These are phyloP conservation scores for Pseudocercospora vitis DNA, from an alignment of 2,329 filamentous ascomycete species.

Conservation along the genomic window DNA sequence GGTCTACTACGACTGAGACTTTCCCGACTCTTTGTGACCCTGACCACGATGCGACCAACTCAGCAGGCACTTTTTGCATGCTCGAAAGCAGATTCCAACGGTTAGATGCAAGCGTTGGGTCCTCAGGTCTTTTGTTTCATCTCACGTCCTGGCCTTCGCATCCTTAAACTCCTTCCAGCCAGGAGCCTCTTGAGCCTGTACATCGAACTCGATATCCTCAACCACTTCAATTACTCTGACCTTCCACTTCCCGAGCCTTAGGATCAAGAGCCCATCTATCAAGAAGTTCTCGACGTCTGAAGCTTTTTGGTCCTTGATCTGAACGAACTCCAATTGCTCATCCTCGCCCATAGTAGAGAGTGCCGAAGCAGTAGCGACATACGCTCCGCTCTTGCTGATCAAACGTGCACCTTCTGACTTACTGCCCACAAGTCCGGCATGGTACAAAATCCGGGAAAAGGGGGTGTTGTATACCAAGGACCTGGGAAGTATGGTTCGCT, in stretches of 20 bases:
- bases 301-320: constrained; percentile 60
- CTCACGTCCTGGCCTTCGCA: too few species aligned
- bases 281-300: constrained; percentile 62
- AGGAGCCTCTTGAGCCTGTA: constrained; percentile 48
- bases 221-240: constrained; percentile 58
- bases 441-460: constrained; percentile 35
- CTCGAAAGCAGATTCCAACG: too few species aligned
- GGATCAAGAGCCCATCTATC: constrained; percentile 55
- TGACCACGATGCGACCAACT: too few species aligned
- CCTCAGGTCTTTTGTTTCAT: too few species aligned
- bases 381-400: constrained; percentile 37
- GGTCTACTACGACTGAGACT: too few species aligned
- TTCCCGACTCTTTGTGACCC: too few species aligned
- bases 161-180: constrained; percentile 49
- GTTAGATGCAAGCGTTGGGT: too few species aligned
- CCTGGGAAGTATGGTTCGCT: constrained; percentile 31
- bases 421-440: constrained; percentile 35
- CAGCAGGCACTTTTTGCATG: too few species aligned
- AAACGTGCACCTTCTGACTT: constrained; percentile 35
- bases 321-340: constrained; percentile 60
- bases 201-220: constrained; percentile 54
- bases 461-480: constrained; percentile 32
- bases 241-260: constrained; percentile 62
- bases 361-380: constrained; percentile 30
- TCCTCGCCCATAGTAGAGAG: constrained; percentile 38